Conservation (phyloP, 2,329 filamentous ascomycete genomes). For the Pseudophaeomoniella oleicola region DNA sequence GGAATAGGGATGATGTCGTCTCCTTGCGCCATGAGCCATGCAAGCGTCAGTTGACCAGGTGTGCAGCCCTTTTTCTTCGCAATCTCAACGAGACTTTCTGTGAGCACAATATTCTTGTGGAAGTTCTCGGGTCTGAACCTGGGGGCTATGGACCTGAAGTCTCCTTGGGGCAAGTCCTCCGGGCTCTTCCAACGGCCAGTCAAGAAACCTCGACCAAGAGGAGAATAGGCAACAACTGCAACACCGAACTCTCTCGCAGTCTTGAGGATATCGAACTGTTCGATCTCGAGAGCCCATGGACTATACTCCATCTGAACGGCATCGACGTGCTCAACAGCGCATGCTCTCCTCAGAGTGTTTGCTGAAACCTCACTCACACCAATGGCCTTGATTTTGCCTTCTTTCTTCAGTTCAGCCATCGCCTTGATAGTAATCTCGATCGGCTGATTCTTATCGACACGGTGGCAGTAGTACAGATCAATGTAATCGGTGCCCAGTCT, state of each 20-base stretch:
- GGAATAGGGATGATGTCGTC: slow-evolving; percentile 13
- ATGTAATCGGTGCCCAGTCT: slow-evolving; percentile 21
- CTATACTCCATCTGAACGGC: slow-evolving; percentile 38
- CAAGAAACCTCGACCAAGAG: slow-evolving; percentile 23
- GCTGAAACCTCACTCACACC: slow-evolving; percentile 33
- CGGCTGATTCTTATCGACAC: slow-evolving; percentile 20
- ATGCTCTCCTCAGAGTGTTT: slow-evolving; percentile 31
- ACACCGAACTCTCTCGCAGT: slow-evolving; percentile 34
- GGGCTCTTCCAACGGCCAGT: slow-evolving; percentile 19
- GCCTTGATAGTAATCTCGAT: slow-evolving; percentile 22
- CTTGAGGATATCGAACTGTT: slow-evolving; percentile 20
- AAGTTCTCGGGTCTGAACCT: slow-evolving; percentile 41
- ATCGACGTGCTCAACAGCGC: slow-evolving; percentile 30
- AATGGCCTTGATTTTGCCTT: slow-evolving; percentile 37
- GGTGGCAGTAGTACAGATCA: slow-evolving; percentile 31
- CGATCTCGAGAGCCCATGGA: slow-evolving; percentile 33
- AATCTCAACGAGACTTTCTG: slow-evolving; percentile 22
- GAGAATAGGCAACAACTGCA: slow-evolving; percentile 24
- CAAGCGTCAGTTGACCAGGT: slow-evolving; percentile 43
- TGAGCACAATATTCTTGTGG: slow-evolving; percentile 40
- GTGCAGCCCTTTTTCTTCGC: slow-evolving; percentile 42
- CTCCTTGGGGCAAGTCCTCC: slow-evolving; percentile 25
- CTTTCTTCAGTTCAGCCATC: slow-evolving; percentile 26
- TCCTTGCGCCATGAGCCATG: slow-evolving; percentile 48
- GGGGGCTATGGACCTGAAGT: slow-evolving; percentile 33